Percentiles rank a stretch among this genome's conserved stretches.
Evolutionary conservation across 2,329 filamentous ascomycete species (phyloP).

Genomic region (Epichloe brachyelytri): DNA sequence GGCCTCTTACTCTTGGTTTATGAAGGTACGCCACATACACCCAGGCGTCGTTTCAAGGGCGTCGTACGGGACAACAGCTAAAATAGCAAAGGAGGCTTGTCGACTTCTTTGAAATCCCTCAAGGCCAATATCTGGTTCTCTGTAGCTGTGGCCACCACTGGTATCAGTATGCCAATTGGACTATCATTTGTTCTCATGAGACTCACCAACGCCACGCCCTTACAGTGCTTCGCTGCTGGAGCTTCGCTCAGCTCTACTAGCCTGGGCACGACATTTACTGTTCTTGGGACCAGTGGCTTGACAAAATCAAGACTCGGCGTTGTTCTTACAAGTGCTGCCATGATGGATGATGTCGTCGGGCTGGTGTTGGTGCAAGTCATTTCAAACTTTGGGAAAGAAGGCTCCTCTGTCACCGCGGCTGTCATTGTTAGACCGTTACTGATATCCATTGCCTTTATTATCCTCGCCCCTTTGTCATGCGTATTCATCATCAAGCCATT

Average conservation of each 20-base stretch:
- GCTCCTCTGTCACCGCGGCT: conserved; percentile 14
- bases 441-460: conserved; percentile 38
- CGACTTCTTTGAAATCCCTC: conserved; percentile 23
- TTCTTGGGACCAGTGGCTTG: conserved; percentile 31
- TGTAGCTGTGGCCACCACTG: conserved; percentile 48
- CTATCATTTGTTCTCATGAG: conserved; percentile 48
- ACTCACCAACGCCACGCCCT: conserved; percentile 33
- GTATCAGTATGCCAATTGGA: conserved; percentile 49
- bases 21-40: conserved; percentile 35
- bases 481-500: conserved; percentile 29
- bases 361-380: conserved; percentile 69
- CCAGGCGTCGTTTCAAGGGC: too few species aligned
- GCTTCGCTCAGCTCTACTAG: conserved; percentile 63
- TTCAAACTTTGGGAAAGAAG: conserved; percentile 40
- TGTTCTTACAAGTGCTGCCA: conserved; percentile 59
- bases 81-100: conserved; percentile 38
- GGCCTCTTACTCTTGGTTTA: conserved; percentile 62
- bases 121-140: conserved; percentile 50
- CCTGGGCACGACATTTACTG: conserved; percentile 55
- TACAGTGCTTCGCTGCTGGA: conserved; percentile 60
- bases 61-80: neutral
- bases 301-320: conserved; percentile 36
- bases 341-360: conserved; percentile 72
- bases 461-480: conserved; percentile 33
- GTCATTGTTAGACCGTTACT: conserved; percentile 32